Conservation (phyloP, 371 early-diverging fungal genomes). For the Haplosporangium sp. region DNA sequence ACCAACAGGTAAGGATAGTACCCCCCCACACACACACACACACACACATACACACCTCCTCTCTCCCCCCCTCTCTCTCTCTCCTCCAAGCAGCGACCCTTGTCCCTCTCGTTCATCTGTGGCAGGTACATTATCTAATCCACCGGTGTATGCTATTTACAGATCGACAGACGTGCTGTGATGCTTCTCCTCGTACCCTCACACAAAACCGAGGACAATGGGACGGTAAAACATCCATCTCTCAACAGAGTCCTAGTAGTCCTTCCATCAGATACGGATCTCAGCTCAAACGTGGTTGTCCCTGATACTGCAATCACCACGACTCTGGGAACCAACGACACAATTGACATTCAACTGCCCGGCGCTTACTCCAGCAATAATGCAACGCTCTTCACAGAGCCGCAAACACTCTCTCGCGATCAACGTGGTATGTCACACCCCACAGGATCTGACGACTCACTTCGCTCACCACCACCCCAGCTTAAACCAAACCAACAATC, state of each 20-base stretch:
- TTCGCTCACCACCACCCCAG: background rate
- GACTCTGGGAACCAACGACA: conserved; percentile 26
- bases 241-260: conserved; percentile 33
- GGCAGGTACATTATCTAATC: background rate
- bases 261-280: conserved; percentile 39
- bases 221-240: conserved; percentile 5
- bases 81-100: background rate
- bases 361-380: conserved; percentile 4
- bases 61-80: too few relatives aligned
- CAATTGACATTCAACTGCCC: conserved; percentile 9
- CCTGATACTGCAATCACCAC: conserved; percentile 51
- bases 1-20: too few relatives aligned
- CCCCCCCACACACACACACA: too few relatives aligned
- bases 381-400: background rate
- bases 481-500: conserved; percentile 11
- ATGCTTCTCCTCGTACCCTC: conserved; percentile 51
- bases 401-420: conserved; percentile 11
- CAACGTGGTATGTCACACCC: conserved; percentile 30
- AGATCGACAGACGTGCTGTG: background rate
- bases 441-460: background rate
- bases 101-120: background rate
- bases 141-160: background rate
- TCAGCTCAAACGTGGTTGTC: conserved; percentile 43
- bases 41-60: too few relatives aligned
- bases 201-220: conserved; percentile 26